Evolutionary conservation across 108 stramenopile species (phyloP), one percentile per base, ranked within the genome.

Genomic region (Fistulifera solaris): DNA sequence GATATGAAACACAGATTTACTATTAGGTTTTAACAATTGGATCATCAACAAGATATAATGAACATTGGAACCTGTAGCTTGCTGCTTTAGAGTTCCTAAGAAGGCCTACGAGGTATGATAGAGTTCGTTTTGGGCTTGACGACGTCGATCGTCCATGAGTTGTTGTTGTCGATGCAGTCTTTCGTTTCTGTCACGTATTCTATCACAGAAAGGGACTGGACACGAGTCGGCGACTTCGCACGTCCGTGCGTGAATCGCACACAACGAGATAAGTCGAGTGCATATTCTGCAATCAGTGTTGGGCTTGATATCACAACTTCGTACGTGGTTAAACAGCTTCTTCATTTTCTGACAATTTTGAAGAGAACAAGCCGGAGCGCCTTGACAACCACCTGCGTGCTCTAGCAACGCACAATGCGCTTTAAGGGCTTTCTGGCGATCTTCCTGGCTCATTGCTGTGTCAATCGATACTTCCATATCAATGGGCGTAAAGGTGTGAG

Each of bases 261-360:
- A 61, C 11, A 96, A 72, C 21, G 79, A 76, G 42, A 82, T 79
- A 17, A 94, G 67, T 13, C 94, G 87, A 44, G 62, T 55, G 61
- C 96, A 96, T 5, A 81, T 71, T 27, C 77, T 74, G 71, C 72
- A 96, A 38, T 80, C 85, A 27, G 71, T 75, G 59, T 76, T 71
- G 16, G 68, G 56, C 6, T 80, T 71, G 12, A 71, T 40, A 21
- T 67, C 59, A 61, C 94, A 97, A 7, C 62, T 60, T 42, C 55
- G 45, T 38, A 75, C 69, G 56, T 94, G 86, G 18, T 58, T 48
- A 45, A 85, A 71, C 2, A 88, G 65, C 13, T 75, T 70, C 72
- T 95, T 93, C 94, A 97, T 97, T 43, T 72, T 72, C 12, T 48
- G 48, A 63, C 96, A 97, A 61, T 95, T 97, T 42, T 73, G 68